Conservation (phyloP, 2,329 filamentous ascomycete species). For the Calonectria leucothoes region DNA sequence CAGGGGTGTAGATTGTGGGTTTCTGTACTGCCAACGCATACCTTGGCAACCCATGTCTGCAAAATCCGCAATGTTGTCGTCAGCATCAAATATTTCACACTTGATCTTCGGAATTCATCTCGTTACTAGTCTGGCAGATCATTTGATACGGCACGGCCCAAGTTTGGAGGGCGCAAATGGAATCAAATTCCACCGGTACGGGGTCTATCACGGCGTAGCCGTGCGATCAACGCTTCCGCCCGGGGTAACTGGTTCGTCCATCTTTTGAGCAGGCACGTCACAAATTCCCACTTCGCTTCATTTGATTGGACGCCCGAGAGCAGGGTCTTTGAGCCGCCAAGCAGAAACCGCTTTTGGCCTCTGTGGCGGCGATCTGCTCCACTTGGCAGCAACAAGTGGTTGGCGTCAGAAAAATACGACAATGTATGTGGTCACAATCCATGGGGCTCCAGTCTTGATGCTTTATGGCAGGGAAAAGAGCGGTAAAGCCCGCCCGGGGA, state of each 20-base stretch:
- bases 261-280: background rate
- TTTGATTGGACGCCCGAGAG: background rate
- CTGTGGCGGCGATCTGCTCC: background rate
- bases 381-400: background rate
- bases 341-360: background rate
- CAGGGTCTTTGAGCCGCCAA: background rate
- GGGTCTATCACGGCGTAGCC: background rate
- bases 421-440: background rate
- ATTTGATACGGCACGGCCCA: background rate
- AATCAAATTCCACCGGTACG: background rate
- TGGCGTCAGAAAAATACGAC: background rate
- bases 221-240: background rate
- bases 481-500: background rate
- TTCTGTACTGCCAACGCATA: background rate
- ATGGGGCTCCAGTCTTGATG: background rate
- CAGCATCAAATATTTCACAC: background rate
- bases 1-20: background rate
- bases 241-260: background rate
- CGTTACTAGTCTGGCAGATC: background rate
- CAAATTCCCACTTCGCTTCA: background rate
- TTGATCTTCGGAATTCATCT: background rate
- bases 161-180: background rate
- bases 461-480: background rate
- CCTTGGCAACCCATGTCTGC: background rate
- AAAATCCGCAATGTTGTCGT: background rate